These are phyloP conservation scores for Mangifera indica DNA, from an alignment of 345 rosid genomes.

Conservation along the genomic window DNA sequence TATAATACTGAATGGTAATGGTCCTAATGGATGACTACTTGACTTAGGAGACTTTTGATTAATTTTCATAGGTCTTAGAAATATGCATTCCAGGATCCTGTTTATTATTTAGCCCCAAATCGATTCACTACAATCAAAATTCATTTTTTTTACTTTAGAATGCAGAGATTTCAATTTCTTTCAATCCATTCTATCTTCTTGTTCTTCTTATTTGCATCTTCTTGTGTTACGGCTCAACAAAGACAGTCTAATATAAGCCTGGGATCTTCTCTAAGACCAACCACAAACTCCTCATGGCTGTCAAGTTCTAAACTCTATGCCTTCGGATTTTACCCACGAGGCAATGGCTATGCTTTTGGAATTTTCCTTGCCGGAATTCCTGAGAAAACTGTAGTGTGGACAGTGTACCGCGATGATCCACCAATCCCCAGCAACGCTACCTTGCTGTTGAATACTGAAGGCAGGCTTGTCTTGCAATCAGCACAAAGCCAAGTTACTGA, in stretches of 20 bases:
- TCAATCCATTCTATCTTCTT: background rate
- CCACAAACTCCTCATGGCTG: no score
- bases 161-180: background rate
- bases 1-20: no score
- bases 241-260: no score
- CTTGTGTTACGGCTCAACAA: background rate
- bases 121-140: no score
- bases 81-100: no score
- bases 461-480: constrained; percentile 20
- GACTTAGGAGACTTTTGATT: no score
- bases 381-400: constrained; percentile 26
- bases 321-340: constrained; percentile 26
- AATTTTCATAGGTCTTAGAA: no score
- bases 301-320: background rate
- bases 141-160: background rate
- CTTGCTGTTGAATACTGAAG: background rate
- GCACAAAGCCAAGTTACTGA: background rate
- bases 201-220: no score
- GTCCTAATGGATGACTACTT: no score
- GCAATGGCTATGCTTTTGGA: constrained; percentile 22
- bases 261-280: no score
- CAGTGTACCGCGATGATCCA: constrained; percentile 29
- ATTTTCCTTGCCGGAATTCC: constrained; percentile 6
- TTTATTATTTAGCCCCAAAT: no score
- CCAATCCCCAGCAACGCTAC: constrained; percentile 20